Evolutionary conservation across 306 rosid genomes (phyloP).

Genomic region (Sophora flavescens): DNA sequence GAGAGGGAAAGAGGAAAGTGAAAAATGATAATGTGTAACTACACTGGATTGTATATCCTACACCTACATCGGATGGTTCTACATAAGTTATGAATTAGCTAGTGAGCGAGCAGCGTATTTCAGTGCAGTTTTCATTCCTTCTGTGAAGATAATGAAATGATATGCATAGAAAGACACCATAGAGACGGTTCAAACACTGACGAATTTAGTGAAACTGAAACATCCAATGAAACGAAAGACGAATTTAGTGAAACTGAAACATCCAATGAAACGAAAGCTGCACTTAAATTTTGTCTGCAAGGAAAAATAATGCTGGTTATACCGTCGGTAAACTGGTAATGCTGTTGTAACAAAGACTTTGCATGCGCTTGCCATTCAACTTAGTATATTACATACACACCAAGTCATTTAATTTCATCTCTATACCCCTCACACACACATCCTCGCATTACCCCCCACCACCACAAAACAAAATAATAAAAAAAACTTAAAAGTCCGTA

Average conservation of each 20-base stretch:
- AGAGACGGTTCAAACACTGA: neutral
- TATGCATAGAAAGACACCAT: neutral
- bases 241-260: slow-evolving; percentile 2
- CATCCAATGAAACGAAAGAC: neutral
- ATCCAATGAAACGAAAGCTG: neutral
- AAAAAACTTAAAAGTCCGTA: slow-evolving; percentile 4
- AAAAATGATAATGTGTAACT: no score
- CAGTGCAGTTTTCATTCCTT: neutral
- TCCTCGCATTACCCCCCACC: slow-evolving; percentile 30
- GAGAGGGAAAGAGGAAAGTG: no score
- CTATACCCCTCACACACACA: slow-evolving; percentile 13
- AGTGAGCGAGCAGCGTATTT: neutral
- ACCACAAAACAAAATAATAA: neutral
- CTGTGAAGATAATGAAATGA: neutral
- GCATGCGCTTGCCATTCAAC: slow-evolving; percentile 33
- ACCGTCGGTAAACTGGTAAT: neutral
- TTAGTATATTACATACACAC: slow-evolving; percentile 47
- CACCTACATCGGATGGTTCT: no score
- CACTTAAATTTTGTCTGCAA: neutral
- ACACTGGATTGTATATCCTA: no score
- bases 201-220: slow-evolving; percentile 1
- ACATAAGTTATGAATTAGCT: neutral
- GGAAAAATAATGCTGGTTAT: neutral
- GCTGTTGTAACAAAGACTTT: neutral
- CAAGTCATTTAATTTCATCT: slow-evolving; percentile 31